Percentiles rank a stretch among this genome's conserved stretches.
phyloP scores from a whole-genome alignment of 1,139 yeast species.

The Protomyces lactucae-debilis region DNA sequence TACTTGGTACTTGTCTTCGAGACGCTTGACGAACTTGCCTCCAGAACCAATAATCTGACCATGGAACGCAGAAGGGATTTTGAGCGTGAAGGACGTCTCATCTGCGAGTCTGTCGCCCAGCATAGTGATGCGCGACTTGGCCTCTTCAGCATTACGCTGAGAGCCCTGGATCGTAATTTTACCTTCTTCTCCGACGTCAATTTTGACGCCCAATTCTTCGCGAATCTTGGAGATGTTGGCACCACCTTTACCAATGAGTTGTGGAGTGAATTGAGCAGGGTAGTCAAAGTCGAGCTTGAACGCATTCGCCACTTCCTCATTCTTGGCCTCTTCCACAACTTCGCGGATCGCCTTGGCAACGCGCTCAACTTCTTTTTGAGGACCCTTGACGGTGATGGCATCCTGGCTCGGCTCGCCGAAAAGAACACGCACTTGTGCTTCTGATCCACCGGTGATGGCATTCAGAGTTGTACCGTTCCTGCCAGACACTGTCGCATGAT shows the following conservation, averaged over 20 bases:
- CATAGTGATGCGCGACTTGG: conserved; percentile 55
- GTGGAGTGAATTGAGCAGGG: conserved; percentile 64
- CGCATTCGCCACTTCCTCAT: conserved; percentile 55
- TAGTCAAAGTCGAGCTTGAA: conserved; percentile 54
- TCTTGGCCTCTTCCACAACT: conserved; percentile 60
- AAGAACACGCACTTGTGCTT: conserved; percentile 36
- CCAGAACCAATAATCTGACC: conserved; percentile 78
- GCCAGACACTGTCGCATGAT: conserved; percentile 58
- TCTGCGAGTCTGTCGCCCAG: conserved; percentile 78
- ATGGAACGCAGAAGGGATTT: conserved; percentile 73
- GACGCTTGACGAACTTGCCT: conserved; percentile 75
- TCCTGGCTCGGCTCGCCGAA: conserved; percentile 46
- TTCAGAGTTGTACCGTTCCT: conserved; percentile 50
- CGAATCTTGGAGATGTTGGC: conserved; percentile 61
- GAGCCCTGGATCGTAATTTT: conserved; percentile 66
- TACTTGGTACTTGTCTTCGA: conserved; percentile 85
- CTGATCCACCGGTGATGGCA: conserved; percentile 44
- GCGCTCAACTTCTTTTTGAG: conserved; percentile 51
- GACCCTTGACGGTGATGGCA: conserved; percentile 56
- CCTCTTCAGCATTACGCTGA: conserved; percentile 72
- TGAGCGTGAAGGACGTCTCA: conserved; percentile 59
- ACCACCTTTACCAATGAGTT: conserved; percentile 89
- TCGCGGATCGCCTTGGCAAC: conserved; percentile 52
- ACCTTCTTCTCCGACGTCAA: conserved; percentile 61
- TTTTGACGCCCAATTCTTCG: conserved; percentile 72